Evolutionary conservation across 768 basidiomycete species (phyloP).

Genomic region (Ramaria rubella): DNA sequence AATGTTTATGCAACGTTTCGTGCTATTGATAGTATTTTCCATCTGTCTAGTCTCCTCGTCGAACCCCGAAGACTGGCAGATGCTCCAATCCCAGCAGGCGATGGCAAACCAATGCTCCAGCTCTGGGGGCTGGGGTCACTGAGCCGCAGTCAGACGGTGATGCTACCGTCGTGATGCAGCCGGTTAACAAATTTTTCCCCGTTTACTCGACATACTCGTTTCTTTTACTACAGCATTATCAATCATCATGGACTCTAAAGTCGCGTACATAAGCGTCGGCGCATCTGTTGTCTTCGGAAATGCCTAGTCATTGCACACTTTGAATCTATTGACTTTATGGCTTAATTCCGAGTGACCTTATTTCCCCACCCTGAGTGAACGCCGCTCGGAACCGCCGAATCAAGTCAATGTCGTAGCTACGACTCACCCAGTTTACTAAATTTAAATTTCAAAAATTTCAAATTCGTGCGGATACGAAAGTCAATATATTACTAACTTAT

Average conservation of each 20-base stretch:
- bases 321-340: too few species aligned
- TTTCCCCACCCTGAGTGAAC: too few species aligned
- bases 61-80: conserved; percentile 81
- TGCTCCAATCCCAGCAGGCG: conserved; percentile 27
- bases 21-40: conserved; percentile 6
- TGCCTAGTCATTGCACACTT: not conserved
- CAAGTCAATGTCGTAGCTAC: too few species aligned
- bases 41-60: conserved; percentile 55
- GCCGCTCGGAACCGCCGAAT: too few species aligned
- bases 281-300: not conserved
- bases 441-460: too few species aligned
- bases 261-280: not conserved
- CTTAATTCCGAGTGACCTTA: too few species aligned
- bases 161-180: not conserved
- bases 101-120: conserved; percentile 6
- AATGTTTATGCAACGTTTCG: not conserved
- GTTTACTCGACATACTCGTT: not conserved
- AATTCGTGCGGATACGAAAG: too few species aligned
- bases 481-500: too few species aligned
- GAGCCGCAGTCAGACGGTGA: not conserved
- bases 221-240: not conserved
- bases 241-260: not conserved
- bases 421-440: too few species aligned
- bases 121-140: conserved; percentile 9
- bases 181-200: not conserved